Conservation (phyloP, 2,329 filamentous ascomycete genomes). For the Talaromyces sp. region DNA sequence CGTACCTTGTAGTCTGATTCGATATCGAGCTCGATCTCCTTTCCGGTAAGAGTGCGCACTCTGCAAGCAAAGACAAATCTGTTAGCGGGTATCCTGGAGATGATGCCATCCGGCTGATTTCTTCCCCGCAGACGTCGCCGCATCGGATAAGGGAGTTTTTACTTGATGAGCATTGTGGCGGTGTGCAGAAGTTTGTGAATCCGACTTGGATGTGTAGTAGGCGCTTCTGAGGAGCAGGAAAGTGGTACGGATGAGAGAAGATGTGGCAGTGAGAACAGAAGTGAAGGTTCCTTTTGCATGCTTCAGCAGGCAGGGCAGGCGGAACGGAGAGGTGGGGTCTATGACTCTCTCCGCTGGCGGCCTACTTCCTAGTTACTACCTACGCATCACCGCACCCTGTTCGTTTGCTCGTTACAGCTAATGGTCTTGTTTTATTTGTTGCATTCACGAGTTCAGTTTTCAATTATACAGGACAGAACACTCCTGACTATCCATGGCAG, state of each 20-base stretch:
- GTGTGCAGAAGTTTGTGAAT: background rate
- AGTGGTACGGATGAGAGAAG: background rate
- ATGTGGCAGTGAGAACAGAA: background rate
- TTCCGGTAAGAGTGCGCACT: conserved; percentile 94
- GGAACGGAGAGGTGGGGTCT: background rate
- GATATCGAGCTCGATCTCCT: conserved; percentile 98
- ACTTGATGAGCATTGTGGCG: conserved; percentile 49
- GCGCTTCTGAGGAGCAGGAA: background rate
- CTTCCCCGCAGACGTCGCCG: background rate
- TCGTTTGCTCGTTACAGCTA: background rate
- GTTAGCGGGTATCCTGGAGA: conserved; percentile 10
- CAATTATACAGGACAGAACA: background rate
- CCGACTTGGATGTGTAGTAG: background rate
- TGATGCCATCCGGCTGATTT: conserved; percentile 10
- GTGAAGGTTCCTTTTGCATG: background rate
- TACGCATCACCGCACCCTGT: background rate
- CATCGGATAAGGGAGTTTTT: conserved; percentile 13
- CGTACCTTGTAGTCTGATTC: conserved; percentile 84
- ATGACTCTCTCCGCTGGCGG: background rate
- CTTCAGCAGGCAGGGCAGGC: background rate
- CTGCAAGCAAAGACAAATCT: conserved; percentile 41
- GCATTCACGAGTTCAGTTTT: background rate
- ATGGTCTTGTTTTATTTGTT: background rate
- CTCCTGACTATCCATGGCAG: conserved; percentile 16
- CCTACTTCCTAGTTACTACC: background rate